phyloP scores from a whole-genome alignment of 2,329 filamentous ascomycete species.

The Nakataea oryzae region DNA sequence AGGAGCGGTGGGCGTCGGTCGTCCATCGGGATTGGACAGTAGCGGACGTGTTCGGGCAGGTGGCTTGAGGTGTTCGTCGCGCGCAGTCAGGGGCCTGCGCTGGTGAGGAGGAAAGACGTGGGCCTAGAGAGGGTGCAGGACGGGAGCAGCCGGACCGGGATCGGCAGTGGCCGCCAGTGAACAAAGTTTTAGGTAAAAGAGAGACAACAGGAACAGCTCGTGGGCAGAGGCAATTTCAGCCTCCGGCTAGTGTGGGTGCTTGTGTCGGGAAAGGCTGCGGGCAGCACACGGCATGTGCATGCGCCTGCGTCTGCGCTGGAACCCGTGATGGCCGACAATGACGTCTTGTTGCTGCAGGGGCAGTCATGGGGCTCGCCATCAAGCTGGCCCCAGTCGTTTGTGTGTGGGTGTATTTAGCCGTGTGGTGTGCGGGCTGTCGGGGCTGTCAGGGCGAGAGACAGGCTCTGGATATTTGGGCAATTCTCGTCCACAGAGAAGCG shows the following conservation, averaged over 20 bases:
- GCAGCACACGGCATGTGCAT: neutral
- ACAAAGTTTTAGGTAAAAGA: neutral
- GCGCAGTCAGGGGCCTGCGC: too few relatives aligned
- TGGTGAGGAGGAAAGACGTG: neutral
- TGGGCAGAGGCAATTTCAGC: neutral
- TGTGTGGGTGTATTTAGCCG: neutral
- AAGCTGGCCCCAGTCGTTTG: neutral
- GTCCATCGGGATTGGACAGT: too few relatives aligned
- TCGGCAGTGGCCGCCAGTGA: neutral
- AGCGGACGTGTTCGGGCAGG: too few relatives aligned
- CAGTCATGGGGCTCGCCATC: neutral
- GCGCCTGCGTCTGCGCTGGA: neutral
- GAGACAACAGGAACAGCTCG: neutral
- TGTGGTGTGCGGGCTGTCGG: neutral
- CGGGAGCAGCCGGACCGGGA: neutral
- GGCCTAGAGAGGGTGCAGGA: neutral
- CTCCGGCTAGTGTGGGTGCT: neutral
- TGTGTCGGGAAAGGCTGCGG: neutral
- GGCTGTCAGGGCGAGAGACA: too few relatives aligned
- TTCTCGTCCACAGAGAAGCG: too few relatives aligned
- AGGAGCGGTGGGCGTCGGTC: conserved; percentile 1
- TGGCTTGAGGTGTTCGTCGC: neutral
- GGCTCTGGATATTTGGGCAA: too few relatives aligned
- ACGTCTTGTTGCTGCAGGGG: neutral
- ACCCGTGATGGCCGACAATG: neutral